These are phyloP conservation scores for Dentipellis sp. DNA, from an alignment of 768 basidiomycete genomes.

Conservation along the genomic window DNA sequence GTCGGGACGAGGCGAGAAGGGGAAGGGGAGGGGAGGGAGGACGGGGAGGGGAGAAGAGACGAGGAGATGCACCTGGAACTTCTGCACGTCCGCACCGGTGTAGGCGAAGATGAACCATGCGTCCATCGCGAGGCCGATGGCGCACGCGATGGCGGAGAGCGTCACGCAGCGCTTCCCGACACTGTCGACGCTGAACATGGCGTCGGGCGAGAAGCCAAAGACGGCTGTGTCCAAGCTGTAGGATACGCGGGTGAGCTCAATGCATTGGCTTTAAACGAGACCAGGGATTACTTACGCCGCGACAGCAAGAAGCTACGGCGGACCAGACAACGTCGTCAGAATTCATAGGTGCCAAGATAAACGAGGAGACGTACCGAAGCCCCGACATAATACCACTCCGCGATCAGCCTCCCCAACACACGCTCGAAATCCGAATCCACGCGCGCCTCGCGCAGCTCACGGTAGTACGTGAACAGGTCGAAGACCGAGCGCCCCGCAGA, in stretches of 20 bases:
- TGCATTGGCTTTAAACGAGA: background rate
- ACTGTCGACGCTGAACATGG: slow-evolving; percentile 39
- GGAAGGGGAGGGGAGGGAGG: slow-evolving; percentile 12
- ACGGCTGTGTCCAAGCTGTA: slow-evolving; percentile 42
- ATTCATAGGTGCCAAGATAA: background rate
- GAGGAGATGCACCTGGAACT: slow-evolving; percentile 40
- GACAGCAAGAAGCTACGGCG: slow-evolving; percentile 45
- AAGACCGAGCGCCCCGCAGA: slow-evolving; percentile 29
- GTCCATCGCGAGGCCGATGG: slow-evolving; percentile 53
- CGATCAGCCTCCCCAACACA: slow-evolving; percentile 36
- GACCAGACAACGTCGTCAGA: background rate
- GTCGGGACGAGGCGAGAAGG: background rate
- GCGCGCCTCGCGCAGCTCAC: slow-evolving; percentile 39
- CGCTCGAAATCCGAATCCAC: slow-evolving; percentile 42
- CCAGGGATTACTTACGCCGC: slow-evolving; percentile 35
- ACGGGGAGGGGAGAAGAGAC: background rate
- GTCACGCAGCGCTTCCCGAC: slow-evolving; percentile 45
- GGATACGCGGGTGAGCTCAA: background rate
- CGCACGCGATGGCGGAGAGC: slow-evolving; percentile 48
- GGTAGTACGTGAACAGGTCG: slow-evolving; percentile 46
- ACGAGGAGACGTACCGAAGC: slow-evolving; percentile 36
- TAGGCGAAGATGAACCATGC: slow-evolving; percentile 63
- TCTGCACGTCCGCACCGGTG: slow-evolving; percentile 38
- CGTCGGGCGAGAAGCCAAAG: slow-evolving; percentile 46
- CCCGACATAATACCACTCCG: slow-evolving; percentile 62